Base-by-base conservation (phyloP, 345 rosid genomes). In the Turritis glabra region DNA sequence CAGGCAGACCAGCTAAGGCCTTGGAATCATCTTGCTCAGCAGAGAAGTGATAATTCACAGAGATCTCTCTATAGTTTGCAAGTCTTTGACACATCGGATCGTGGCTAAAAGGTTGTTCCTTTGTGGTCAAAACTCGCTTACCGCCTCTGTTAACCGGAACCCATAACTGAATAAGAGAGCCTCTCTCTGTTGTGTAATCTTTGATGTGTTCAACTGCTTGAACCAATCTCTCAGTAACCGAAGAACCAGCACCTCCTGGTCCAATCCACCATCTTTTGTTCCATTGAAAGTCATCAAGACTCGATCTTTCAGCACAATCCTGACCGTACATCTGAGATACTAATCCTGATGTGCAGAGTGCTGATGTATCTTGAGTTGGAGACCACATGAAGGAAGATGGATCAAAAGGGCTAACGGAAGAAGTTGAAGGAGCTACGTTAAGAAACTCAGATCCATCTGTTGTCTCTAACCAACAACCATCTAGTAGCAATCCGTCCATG, bases 381-480 rank as follows among this genome's bases (percentile, higher is more conserved):
- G 82, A 41, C 76, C 85, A 84, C 84, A 85, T 71, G 15, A 54
- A 41, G 56, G 71, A 81, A 27, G 88, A 69, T 47, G 86, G 76
- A 64, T 87, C 90, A 50, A 83, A 67, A 29, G 84, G 60, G 73
- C 76, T 60, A 60, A 82, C 62, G n/a, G 67, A 64, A 58, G 86
- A 76, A 60, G 52, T 69, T 11, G 86, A 75, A 14, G 87, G 86
- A 78, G 76, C 72, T 12, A 74, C 65, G 76, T 77, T 76, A 71
- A 85, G 82, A 74, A 88, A 90, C 76, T 90, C 97, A 58, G 92
- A 90, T 77, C 96, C 96, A 70, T 84, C 89, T n/a, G 88, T 77
- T 35, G 95, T 73, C 79, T 94, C 95, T 77, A 90, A 78, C 97
- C 98, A 94, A 84, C 93, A 94, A 50, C 98, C 98, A 47, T 91